phyloP scores from a whole-genome alignment of 2,329 filamentous ascomycete genomes.

The Stagonosporopsis tanaceti region DNA sequence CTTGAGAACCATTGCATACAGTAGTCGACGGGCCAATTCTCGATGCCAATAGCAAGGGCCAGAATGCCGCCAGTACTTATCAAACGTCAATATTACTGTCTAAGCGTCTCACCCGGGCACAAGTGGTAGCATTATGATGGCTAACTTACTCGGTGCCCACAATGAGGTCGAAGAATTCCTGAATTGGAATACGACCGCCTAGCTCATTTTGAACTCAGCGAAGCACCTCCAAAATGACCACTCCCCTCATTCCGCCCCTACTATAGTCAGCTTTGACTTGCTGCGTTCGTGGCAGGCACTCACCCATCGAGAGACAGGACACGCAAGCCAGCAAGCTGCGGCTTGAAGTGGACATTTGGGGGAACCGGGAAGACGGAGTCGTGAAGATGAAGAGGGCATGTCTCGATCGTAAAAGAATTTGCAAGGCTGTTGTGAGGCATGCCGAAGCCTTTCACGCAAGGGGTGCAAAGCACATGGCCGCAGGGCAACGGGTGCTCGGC shows the following conservation, averaged over 20 bases:
- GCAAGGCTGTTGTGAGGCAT: not conserved
- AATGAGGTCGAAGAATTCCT: constrained; percentile 60
- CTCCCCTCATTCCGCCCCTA: constrained; percentile 57
- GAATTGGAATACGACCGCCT: constrained; percentile 51
- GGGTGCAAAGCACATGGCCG: constrained; percentile 57
- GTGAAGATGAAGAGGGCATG: constrained; percentile 40
- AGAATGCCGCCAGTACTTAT: constrained; percentile 53
- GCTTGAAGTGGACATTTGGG: constrained; percentile 42
- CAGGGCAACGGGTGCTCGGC: constrained; percentile 57
- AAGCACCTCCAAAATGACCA: constrained; percentile 57
- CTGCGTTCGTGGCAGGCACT: not conserved
- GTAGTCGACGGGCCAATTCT: no score
- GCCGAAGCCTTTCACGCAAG: constrained; percentile 34
- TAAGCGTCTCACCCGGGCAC: no score
- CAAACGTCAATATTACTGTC: no score
- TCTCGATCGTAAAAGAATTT: not conserved
- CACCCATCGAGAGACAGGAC: constrained; percentile 55
- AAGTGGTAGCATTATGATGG: no score
- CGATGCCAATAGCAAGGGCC: no score
- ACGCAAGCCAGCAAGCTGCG: constrained; percentile 47
- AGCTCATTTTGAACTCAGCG: constrained; percentile 52
- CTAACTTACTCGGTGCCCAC: constrained; percentile 37
- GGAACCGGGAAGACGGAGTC: constrained; percentile 5
- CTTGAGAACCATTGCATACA: no score
- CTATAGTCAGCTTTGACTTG: constrained; percentile 14